These are phyloP conservation scores for Hyaloscypha hepaticicola DNA, from an alignment of 495 filamentous ascomycete species.

Conservation along the genomic window DNA sequence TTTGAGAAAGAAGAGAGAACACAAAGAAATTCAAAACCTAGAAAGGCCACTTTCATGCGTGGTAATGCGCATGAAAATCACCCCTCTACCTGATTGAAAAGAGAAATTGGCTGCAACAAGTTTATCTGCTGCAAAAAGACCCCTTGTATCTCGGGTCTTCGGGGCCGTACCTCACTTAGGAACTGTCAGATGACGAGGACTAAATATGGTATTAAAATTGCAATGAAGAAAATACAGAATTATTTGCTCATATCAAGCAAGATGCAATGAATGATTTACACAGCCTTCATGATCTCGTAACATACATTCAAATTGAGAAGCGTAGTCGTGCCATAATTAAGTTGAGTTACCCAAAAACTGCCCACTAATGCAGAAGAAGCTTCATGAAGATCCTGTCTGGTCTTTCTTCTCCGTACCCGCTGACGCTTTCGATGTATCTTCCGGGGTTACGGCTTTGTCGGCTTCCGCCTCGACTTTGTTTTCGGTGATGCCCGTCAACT, in stretches of 20 bases:
- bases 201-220: not conserved
- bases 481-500: not conserved
- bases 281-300: not conserved
- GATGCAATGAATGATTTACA: not conserved
- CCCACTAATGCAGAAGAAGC: not conserved
- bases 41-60: no score
- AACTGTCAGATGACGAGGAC: not conserved
- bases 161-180: not conserved
- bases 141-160: not conserved
- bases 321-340: not conserved
- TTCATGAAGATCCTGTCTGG: not conserved
- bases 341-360: not conserved
- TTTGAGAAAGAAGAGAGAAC: no score
- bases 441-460: not conserved
- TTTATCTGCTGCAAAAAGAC: not conserved
- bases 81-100: not conserved
- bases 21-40: no score
- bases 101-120: not conserved
- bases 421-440: not conserved
- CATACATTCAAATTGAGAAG: not conserved
- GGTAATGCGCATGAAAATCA: no score
- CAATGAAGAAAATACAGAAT: not conserved
- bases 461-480: not conserved
- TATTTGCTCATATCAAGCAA: not conserved
- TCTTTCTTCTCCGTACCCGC: not conserved